Evolutionary conservation across 2,329 filamentous ascomycete genomes (phyloP).

Genomic region (Ceratocystis cubensis): DNA sequence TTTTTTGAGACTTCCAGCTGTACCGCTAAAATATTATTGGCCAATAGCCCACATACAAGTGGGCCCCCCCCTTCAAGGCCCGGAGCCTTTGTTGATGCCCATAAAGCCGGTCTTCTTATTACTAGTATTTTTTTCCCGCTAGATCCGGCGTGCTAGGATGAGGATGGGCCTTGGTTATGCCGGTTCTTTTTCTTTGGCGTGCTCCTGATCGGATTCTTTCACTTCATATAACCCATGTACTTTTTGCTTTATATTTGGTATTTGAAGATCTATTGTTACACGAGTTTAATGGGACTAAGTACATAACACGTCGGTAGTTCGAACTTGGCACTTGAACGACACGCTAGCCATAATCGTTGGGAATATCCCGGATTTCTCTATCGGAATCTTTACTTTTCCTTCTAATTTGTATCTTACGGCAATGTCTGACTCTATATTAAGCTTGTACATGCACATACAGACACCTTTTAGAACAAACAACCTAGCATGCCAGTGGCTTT

Average conservation of each 20-base stretch:
- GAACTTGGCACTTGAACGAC: background rate
- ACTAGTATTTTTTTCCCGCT: background rate
- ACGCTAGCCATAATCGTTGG: too few relatives aligned
- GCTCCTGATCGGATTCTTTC: background rate
- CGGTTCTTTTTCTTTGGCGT: background rate
- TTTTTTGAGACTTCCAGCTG: conserved; percentile 1
- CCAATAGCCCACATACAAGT: background rate
- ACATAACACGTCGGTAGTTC: background rate
- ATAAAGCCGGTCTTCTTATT: background rate
- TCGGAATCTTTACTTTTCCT: too few relatives aligned
- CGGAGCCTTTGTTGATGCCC: background rate
- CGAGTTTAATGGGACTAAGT: background rate
- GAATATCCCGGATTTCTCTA: background rate
- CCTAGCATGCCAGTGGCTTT: too few relatives aligned
- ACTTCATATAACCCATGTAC: background rate
- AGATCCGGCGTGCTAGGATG: background rate
- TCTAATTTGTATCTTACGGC: too few relatives aligned
- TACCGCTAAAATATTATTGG: conserved; percentile 7
- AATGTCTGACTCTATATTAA: too few relatives aligned
- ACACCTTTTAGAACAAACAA: too few relatives aligned
- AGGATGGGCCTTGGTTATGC: background rate
- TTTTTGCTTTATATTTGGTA: background rate
- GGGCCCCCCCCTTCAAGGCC: background rate
- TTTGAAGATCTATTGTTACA: background rate
- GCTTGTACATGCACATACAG: too few relatives aligned